Conservation (phyloP, 163 green algal genomes). For the Coccomyxa subellipsoidea region DNA sequence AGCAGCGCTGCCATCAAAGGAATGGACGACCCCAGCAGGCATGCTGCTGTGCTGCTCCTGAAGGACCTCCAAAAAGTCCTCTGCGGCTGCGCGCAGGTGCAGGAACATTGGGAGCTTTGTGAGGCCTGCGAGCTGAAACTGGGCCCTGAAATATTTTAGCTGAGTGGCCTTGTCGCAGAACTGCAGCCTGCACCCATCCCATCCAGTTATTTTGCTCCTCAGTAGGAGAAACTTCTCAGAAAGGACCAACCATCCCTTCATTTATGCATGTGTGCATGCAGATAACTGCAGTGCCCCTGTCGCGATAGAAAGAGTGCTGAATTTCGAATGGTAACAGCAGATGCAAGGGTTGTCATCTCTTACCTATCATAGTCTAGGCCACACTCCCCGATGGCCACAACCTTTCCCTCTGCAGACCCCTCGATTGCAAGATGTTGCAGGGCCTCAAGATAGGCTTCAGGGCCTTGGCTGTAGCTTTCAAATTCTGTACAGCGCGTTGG, state of each 20-base stretch:
- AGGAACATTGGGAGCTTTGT: slow-evolving; percentile 84
- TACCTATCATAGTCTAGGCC: slow-evolving; percentile 76
- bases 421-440: slow-evolving; percentile 50
- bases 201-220: no score
- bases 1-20: slow-evolving; percentile 74
- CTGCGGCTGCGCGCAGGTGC: slow-evolving; percentile 70
- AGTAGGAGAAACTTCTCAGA: no score
- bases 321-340: no score
- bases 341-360: neutral
- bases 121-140: slow-evolving; percentile 58
- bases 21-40: slow-evolving; percentile 74
- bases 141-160: slow-evolving; percentile 53
- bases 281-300: no score
- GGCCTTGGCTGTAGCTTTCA: slow-evolving; percentile 41
- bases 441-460: slow-evolving; percentile 47
- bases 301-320: no score
- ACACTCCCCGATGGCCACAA: slow-evolving; percentile 84
- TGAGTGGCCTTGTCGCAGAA: slow-evolving; percentile 69
- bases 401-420: slow-evolving; percentile 56
- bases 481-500: slow-evolving; percentile 79
- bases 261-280: no score
- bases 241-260: no score
- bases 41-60: neutral
- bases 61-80: slow-evolving; percentile 74
- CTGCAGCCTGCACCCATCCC: slow-evolving; percentile 44